phyloP scores from a whole-genome alignment of 164 flowering plant genomes.

The Nymphaea thermarum region DNA sequence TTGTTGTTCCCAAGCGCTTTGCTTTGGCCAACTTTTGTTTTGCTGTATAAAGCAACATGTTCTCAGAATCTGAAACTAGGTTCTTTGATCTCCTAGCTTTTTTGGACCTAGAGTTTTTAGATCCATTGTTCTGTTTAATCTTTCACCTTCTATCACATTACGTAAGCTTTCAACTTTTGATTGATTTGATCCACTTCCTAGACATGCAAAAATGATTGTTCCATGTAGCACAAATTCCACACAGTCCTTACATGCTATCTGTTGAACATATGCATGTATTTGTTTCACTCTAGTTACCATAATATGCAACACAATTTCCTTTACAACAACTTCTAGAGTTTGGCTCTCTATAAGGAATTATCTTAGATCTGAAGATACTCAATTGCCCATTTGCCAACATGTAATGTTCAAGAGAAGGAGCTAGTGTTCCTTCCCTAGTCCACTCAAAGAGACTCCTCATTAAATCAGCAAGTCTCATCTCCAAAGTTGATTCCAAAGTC shows the following conservation, averaged over 20 bases:
- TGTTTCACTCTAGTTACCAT: not conserved
- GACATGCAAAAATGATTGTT: not conserved
- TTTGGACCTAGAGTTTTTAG: constrained; percentile 10
- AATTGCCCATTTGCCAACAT: constrained; percentile 12
- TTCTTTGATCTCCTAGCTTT: constrained; percentile 37
- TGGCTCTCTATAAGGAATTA: constrained; percentile 3
- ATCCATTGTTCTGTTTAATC: not conserved
- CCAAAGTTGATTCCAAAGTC: constrained; percentile 14
- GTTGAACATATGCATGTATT: not conserved
- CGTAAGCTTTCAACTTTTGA: not conserved
- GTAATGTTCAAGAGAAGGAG: constrained; percentile 13
- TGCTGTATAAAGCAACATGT: no score
- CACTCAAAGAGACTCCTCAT: constrained; percentile 6
- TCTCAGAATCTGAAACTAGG: not conserved
- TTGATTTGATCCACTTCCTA: constrained; percentile 1
- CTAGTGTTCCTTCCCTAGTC: constrained; percentile 1
- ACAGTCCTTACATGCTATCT: not conserved
- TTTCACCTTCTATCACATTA: not conserved
- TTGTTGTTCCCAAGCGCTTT: no score
- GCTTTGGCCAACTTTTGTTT: no score
- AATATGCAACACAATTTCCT: not conserved
- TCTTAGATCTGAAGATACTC: constrained; percentile 7
- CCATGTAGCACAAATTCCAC: not conserved
- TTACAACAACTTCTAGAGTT: not conserved
- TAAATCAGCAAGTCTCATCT: constrained; percentile 18